Conservation (phyloP, 129 eudicot genomes). For the Flaveria robusta region DNA sequence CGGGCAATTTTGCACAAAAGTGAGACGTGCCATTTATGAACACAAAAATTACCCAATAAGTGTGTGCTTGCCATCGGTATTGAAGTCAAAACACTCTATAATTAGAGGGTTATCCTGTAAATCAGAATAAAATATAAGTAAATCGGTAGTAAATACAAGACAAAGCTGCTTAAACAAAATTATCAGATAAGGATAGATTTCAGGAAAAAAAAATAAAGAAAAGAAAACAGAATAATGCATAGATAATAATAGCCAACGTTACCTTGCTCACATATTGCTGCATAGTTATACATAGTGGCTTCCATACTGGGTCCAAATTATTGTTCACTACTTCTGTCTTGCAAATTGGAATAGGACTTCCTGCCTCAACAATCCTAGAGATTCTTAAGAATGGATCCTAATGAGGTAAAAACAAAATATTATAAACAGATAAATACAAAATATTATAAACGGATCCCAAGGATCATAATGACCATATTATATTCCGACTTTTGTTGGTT, state of each 20-base stretch:
- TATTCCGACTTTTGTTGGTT: neutral
- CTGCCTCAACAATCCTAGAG: conserved; percentile 75
- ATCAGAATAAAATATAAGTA: neutral
- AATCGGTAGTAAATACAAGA: neutral
- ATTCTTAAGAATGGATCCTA: conserved; percentile 95
- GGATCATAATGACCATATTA: conserved; percentile 9
- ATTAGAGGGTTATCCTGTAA: conserved; percentile 80
- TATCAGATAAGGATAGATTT: conserved; percentile 12
- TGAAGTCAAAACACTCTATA: conserved; percentile 95
- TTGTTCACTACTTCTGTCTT: conserved; percentile 88
- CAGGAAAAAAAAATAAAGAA: neutral
- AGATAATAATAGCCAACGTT: conserved; percentile 14
- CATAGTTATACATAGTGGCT: conserved; percentile 65
- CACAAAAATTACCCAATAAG: conserved; percentile 71
- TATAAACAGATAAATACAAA: neutral
- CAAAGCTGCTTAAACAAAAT: neutral
- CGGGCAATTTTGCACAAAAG: neutral
- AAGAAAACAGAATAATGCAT: neutral
- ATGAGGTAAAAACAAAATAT: conserved; percentile 12
- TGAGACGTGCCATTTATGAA: conserved; percentile 8
- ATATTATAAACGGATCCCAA: neutral
- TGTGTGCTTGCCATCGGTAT: conserved; percentile 70
- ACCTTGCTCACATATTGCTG: conserved; percentile 91
- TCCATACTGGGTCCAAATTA: conserved; percentile 88
- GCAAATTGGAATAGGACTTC: conserved; percentile 74